Evolutionary conservation across 257 asterid species (phyloP), one percentile per base, ranked within the genome.

Genomic region (Scutellaria galericulata): DNA sequence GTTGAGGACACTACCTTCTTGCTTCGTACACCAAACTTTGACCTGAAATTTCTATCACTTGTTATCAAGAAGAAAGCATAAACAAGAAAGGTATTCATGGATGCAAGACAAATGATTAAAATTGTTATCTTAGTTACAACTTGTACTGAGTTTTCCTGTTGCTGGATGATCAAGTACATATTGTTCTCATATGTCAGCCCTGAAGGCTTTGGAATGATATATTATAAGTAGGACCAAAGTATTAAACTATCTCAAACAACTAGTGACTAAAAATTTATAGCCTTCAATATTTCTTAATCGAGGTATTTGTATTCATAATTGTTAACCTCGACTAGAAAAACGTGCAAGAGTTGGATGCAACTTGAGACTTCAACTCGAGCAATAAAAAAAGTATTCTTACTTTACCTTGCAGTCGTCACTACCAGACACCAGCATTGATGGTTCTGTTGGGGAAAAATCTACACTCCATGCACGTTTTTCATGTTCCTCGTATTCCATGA

Each of bases 401-500:
- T 41, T 78, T 85, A 90, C 97, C 97, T 84, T 88, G 86, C 96
- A 90, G 78, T 90, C 96, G 39, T 88, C 95, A 78, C 96, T 86
- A 42, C 96, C 96, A 62, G 95, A 90, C n/a, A 88, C 93, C 42
- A 90, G 88, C 96, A 90, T 85, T 61, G 93, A 80, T 45, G 96
- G 96, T 72, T 86, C 95, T 2, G 88, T 82, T 54, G 78, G 70
- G 35, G 93, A 88, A 77, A 90, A 90, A 82, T 90, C 96, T 59
- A 90, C 92, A 58, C 93, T 86, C 95, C 95, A 90, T 48, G 96
- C 96, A 52, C 93, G 88, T 52, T 90, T 90, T 83, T 90, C 96
- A 73, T 90, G 95, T 82, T 90, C 96, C 78, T 88, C 96, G 3
- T 88, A 90, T 82, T 90, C 96, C 93, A 85, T 85, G 65, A 88